Evolutionary conservation across 768 basidiomycete genomes (phyloP).

Genomic region (Clitopilus hobsonii): DNA sequence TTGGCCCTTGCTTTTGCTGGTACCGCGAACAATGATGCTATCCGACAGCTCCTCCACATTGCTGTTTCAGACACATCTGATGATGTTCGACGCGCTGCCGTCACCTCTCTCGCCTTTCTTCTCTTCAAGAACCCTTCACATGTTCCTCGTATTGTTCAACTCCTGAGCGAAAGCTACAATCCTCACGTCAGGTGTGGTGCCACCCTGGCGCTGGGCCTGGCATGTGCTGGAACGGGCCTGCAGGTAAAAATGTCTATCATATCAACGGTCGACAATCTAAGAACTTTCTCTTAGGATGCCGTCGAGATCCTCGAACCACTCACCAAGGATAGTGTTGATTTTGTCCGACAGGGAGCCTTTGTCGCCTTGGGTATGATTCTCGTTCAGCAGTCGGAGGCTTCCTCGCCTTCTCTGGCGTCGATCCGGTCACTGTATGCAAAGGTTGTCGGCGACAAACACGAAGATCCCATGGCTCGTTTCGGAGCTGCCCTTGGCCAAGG

Average conservation of each 20-base stretch:
- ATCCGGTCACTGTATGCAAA: conserved; percentile 85
- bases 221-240: conserved; percentile 95
- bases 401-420: conserved; percentile 74
- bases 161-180: conserved; percentile 97
- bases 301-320: conserved; percentile 96
- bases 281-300: conserved; percentile 63
- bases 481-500: conserved; percentile 96
- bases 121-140: conserved; percentile 96
- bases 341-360: conserved; percentile 96
- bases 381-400: conserved; percentile 91
- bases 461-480: conserved; percentile 98
- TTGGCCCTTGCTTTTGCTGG: conserved; percentile 96
- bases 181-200: conserved; percentile 98
- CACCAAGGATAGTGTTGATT: conserved; percentile 97
- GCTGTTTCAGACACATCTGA: conserved; percentile 98
- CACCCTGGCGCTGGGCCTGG: conserved; percentile 92
- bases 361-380: conserved; percentile 95
- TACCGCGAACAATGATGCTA: conserved; percentile 90
- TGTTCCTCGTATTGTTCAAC: conserved; percentile 94
- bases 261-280: neutral
- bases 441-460: conserved; percentile 93
- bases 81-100: conserved; percentile 94
- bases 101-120: conserved; percentile 92
- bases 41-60: conserved; percentile 88
- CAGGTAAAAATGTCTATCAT: conserved; percentile 48